These are phyloP conservation scores for Clausena lansium DNA, from an alignment of 345 rosid genomes.

Conservation along the genomic window DNA sequence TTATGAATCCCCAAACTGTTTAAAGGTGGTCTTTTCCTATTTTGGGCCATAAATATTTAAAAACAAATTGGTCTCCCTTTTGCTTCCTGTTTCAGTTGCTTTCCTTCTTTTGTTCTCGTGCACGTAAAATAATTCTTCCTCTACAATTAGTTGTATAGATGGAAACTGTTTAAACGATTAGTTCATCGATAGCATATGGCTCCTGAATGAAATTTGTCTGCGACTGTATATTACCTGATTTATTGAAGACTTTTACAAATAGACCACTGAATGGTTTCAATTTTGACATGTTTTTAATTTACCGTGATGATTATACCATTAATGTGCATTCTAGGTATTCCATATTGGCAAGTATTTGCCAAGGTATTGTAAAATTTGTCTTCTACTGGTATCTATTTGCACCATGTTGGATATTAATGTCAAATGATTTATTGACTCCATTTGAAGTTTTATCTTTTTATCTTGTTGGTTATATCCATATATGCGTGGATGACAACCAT, in stretches of 20 bases:
- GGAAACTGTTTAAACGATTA: neutral
- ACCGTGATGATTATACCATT: constrained; percentile 13
- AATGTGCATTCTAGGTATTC: constrained; percentile 14
- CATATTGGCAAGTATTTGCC: constrained; percentile 11
- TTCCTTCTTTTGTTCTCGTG: neutral
- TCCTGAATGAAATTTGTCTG: neutral
- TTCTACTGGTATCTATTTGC: constrained; percentile 17
- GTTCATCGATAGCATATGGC: neutral
- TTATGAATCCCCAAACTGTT: neutral
- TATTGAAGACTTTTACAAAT: neutral
- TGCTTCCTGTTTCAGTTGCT: neutral
- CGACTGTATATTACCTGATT: neutral
- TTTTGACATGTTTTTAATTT: constrained; percentile 13
- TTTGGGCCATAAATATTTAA: neutral
- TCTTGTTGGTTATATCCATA: constrained; percentile 17
- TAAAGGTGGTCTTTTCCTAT: neutral
- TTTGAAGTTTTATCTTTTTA: constrained; percentile 13
- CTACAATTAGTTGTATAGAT: neutral
- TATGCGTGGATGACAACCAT: constrained; percentile 26
- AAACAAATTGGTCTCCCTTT: neutral
- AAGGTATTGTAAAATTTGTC: constrained; percentile 21
- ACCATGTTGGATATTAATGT: constrained; percentile 7
- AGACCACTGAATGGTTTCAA: neutral
- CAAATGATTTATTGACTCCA: constrained; percentile 11
- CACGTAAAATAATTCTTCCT: neutral